These are phyloP conservation scores for Panaeolus papilionaceus DNA, from an alignment of 768 basidiomycete species.

Conservation along the genomic window DNA sequence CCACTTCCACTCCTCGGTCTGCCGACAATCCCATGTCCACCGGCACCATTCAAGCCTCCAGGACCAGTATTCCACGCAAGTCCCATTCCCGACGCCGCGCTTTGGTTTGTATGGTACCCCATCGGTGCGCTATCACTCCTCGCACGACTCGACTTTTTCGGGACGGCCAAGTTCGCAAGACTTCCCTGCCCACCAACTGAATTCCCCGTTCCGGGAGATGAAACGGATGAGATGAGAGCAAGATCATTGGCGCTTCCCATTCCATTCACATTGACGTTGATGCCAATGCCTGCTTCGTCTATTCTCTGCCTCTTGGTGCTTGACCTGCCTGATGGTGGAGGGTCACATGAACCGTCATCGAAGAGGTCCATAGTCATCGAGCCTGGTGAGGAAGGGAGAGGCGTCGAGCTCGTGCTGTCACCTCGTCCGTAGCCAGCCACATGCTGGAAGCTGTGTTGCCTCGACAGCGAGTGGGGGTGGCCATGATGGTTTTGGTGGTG, in stretches of 20 bases:
- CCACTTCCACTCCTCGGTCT: constrained; percentile 61
- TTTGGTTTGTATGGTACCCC: constrained; percentile 48
- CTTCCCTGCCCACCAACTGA: constrained; percentile 24
- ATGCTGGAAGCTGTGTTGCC: constrained; percentile 68
- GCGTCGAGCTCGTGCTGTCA: constrained; percentile 41
- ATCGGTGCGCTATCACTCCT: constrained; percentile 72
- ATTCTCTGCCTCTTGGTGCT: constrained; percentile 62
- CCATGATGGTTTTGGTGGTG: constrained; percentile 33
- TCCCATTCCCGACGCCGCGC: constrained; percentile 18
- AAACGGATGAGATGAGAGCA: constrained; percentile 39
- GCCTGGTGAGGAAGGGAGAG: constrained; percentile 47
- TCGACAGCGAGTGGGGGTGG: constrained; percentile 54
- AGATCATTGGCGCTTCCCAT: constrained; percentile 33
- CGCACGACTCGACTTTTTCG: constrained; percentile 58
- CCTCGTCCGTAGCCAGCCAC: constrained; percentile 35
- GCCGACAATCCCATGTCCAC: constrained; percentile 39
- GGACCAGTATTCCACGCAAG: constrained; percentile 31
- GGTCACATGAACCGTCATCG: constrained; percentile 41
- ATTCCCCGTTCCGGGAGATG: constrained; percentile 38
- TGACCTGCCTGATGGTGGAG: constrained; percentile 34
- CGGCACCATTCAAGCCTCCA: constrained; percentile 32
- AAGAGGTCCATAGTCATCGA: constrained; percentile 52
- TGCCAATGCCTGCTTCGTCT: constrained; percentile 38
- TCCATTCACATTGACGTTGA: constrained; percentile 29
- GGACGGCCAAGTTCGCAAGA: constrained; percentile 30